A percentile compares a stretch with the other conserved stretches of the same genome.
phyloP scores from a whole-genome alignment of 768 basidiomycete genomes.

The Suillus weaverae region DNA sequence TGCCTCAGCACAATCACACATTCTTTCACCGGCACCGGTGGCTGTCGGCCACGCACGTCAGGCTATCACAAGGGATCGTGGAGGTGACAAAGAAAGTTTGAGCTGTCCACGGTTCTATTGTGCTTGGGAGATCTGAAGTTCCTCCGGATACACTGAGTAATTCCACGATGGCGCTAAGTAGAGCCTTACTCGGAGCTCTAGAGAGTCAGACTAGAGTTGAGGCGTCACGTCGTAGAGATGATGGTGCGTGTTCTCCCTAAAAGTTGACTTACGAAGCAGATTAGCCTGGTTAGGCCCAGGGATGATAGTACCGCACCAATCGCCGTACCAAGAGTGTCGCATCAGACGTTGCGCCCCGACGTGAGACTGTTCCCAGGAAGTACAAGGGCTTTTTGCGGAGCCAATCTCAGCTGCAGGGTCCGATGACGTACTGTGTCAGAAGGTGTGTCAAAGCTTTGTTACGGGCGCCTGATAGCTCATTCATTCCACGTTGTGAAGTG shows the following conservation, averaged over 20 bases:
- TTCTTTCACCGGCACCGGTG: neutral
- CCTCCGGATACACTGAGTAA: neutral
- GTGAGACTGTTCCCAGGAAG: neutral
- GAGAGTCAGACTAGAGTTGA: neutral
- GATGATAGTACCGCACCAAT: neutral
- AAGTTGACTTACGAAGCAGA: neutral
- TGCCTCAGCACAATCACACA: neutral
- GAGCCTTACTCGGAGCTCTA: neutral
- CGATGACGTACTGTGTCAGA: neutral
- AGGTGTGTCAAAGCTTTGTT: neutral
- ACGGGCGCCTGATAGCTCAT: neutral
- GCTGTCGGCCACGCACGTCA: neutral
- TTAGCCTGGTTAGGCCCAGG: neutral
- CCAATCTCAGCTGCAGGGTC: neutral
- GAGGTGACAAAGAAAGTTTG: neutral
- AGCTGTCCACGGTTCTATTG: neutral
- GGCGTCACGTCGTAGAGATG: neutral
- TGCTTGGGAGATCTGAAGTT: neutral
- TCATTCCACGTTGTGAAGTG: neutral
- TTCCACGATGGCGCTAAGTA: neutral
- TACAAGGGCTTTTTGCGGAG: neutral
- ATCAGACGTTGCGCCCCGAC: neutral
- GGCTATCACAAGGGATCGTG: neutral
- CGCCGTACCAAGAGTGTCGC: neutral
- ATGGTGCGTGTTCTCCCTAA: neutral